Conservation (phyloP, 2,329 filamentous ascomycete species). For the Coleophoma eucalyptorum region DNA sequence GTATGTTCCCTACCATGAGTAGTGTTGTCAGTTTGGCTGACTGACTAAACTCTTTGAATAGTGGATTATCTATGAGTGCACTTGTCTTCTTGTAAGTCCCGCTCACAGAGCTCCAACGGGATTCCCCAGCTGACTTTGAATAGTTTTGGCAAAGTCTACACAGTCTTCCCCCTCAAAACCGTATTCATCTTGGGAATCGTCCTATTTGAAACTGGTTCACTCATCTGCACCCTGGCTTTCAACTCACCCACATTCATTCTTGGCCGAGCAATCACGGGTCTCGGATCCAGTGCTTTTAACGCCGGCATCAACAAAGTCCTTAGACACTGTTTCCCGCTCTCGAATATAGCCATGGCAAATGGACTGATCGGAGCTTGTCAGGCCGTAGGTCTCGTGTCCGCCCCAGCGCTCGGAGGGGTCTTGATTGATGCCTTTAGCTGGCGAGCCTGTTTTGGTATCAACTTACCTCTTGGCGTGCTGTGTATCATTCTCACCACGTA, state of each 20-base stretch:
- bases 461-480: conserved; percentile 31
- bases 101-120: too few species aligned
- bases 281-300: conserved; percentile 17
- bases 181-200: conserved; percentile 8
- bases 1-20: too few species aligned
- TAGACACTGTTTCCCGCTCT: not conserved
- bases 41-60: conserved; percentile 19
- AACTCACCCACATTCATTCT: conserved; percentile 20
- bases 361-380: conserved; percentile 9
- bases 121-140: too few species aligned
- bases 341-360: conserved; percentile 10
- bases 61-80: not conserved
- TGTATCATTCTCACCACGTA: conserved; percentile 7
- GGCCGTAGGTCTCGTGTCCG: conserved; percentile 11
- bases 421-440: conserved; percentile 28
- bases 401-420: conserved; percentile 23
- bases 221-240: conserved; percentile 19
- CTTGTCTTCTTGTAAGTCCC: too few species aligned
- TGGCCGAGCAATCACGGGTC: conserved; percentile 15
- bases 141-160: conserved; percentile 14
- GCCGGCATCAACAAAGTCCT: conserved; percentile 17
- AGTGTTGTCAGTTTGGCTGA: conserved; percentile 11
- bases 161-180: conserved; percentile 12
- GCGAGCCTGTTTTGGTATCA: conserved; percentile 31
- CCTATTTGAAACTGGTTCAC: conserved; percentile 24